phyloP scores from a whole-genome alignment of 257 asterid species.

The Nicotiana benthamiana region DNA sequence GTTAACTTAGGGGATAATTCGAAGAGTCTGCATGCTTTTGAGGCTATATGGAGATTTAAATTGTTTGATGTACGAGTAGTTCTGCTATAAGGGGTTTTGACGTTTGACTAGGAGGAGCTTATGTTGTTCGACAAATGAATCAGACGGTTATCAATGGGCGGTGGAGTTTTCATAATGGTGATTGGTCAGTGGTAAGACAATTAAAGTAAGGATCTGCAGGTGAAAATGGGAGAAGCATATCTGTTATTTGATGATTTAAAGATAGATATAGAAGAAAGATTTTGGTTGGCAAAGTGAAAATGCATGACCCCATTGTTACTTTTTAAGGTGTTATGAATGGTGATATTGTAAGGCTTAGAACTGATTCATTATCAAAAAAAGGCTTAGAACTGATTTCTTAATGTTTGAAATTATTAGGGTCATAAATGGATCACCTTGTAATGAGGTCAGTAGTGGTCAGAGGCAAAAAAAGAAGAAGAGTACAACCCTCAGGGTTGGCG shows the following conservation, averaged over 20 bases:
- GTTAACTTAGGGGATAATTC: background rate
- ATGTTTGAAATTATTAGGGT: background rate
- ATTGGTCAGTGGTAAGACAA: background rate
- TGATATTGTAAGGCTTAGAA: background rate
- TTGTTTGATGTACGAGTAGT: background rate
- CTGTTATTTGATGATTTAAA: background rate
- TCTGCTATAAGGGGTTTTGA: background rate
- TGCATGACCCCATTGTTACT: background rate
- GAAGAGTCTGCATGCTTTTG: background rate
- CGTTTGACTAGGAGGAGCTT: background rate
- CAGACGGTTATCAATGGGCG: background rate
- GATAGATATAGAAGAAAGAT: background rate
- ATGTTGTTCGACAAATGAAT: background rate
- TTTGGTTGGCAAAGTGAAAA: background rate
- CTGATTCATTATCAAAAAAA: background rate
- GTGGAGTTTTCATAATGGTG: background rate
- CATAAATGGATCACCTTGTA: background rate
- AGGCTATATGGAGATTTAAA: background rate
- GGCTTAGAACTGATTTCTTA: background rate
- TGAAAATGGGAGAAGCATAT: background rate
- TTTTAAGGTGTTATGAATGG: constrained; percentile 1
- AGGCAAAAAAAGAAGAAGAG: background rate
- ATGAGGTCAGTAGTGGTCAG: background rate
- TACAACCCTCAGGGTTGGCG: too few relatives aligned
- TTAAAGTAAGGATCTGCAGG: background rate